Base-by-base conservation (phyloP, 2,329 filamentous ascomycete genomes). In the Botrytis medusae region DNA sequence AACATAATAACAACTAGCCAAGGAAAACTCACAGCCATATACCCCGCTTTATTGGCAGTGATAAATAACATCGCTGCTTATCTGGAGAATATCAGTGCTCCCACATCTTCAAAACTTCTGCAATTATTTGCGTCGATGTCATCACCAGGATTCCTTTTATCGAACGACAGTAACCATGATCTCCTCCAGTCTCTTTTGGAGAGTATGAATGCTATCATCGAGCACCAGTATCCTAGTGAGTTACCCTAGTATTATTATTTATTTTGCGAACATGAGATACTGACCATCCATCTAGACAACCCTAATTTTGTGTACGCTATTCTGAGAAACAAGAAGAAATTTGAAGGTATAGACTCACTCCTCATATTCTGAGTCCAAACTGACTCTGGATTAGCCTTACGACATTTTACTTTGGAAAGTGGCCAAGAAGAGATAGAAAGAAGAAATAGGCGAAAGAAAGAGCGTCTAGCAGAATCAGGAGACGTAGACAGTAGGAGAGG, bases 111-210 rank as follows among this genome's bases (percentile, higher is more conserved):
- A 2, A 97, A 94, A 81, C 84, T 98, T 44, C 86, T 98, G 77
- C 94, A 98, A 78, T 85, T 98, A 0, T 97, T 97, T 81, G 89
- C 90, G 7, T 96, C 93, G 48, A 97, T 98, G 93, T 97, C 95
- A 14, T 93, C 94, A 0, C 95, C 96, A 0, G 94, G 93, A 46
- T 99, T 98, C 81, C 84, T 99, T 16, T 85, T 98, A 29, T 94
- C 93, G 12, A 98, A 97, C 78, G 96, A 99, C 74, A 92, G 89
- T 54, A 99, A 99, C 77, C 93, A 98, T 80, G 85, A 86, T 46
- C 87, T 98, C 7, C 85, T 99, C 10, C 88, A 90, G 67, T 95
- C 94, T 0, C 83, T 98, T 40, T 86, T 99, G 16, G 94, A 98
- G 80, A 95, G 94, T 0, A 90, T 98, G 79, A 97, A 96, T 80